A percentile compares a stretch with the other conserved stretches of the same genome.
phyloP scores from a whole-genome alignment of 2,329 filamentous ascomycete genomes.

The Colletotrichum cordylinicola region DNA sequence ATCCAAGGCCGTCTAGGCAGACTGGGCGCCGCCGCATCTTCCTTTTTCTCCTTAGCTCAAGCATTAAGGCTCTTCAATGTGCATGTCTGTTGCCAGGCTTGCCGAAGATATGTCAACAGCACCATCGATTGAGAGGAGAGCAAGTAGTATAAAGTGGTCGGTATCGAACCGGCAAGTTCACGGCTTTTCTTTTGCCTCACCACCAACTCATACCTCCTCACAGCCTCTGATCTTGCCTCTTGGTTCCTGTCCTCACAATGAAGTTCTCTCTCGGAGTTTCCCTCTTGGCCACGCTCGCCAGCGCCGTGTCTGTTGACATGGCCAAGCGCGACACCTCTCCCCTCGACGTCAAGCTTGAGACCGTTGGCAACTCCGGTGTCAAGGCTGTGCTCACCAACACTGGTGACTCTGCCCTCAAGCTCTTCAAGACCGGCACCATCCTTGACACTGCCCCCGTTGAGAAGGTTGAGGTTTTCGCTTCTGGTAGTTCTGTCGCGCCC shows the following conservation, averaged over 20 bases:
- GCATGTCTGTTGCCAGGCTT: too few species aligned
- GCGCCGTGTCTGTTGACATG: conserved; percentile 17
- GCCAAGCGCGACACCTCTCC: conserved; percentile 25
- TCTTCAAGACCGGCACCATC: conserved; percentile 55
- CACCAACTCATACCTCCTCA: background rate
- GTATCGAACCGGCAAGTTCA: background rate
- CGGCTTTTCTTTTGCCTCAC: background rate
- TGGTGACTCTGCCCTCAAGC: conserved; percentile 47
- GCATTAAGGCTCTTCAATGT: background rate
- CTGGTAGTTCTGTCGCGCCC: conserved; percentile 33
- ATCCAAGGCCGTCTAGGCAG: background rate
- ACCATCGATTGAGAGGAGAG: background rate
- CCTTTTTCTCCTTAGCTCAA: conserved; percentile 1
- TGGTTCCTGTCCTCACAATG: background rate
- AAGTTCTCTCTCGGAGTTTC: conserved; percentile 13
- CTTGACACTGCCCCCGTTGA: conserved; percentile 54
- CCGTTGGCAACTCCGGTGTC: conserved; percentile 51
- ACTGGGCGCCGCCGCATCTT: background rate
- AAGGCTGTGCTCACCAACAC: conserved; percentile 57
- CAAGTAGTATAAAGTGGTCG: background rate
- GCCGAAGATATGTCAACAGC: background rate
- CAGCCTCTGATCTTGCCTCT: background rate
- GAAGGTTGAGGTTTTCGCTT: conserved; percentile 53
- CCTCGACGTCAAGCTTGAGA: conserved; percentile 45
- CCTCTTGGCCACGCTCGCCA: conserved; percentile 11